Conservation (phyloP, 176 grass and related monocot genomes). For the Oryza nivara region DNA sequence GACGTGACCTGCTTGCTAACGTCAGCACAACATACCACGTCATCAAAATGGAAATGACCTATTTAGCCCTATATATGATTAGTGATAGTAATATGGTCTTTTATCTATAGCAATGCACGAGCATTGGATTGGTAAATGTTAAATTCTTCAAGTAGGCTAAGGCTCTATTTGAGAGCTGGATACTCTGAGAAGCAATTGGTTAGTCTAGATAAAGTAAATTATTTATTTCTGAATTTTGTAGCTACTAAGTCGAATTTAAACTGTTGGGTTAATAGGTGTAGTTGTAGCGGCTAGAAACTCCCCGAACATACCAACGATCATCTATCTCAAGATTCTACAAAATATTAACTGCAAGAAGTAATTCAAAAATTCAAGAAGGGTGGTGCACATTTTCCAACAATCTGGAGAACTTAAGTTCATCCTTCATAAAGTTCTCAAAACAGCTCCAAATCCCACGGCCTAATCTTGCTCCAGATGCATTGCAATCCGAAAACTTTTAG, state of each 20-base stretch:
- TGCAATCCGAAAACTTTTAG: constrained; percentile 13
- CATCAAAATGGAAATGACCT: neutral
- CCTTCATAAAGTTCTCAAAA: constrained; percentile 13
- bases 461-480: constrained; percentile 32
- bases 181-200: neutral
- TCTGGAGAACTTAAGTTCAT: constrained; percentile 34
- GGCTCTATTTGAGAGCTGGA: no score
- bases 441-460: constrained; percentile 16
- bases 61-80: neutral
- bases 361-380: neutral
- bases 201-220: no score
- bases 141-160: no score
- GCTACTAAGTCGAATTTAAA: no score
- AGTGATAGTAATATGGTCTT: neutral
- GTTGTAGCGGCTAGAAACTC: no score
- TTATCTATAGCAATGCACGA: no score
- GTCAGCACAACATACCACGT: neutral
- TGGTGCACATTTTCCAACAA: neutral
- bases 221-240: no score
- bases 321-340: neutral
- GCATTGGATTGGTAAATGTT: no score
- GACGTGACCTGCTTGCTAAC: neutral
- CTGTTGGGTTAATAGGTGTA: no score
- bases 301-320: neutral
- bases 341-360: neutral